Percentiles rank a stretch among this genome's conserved stretches.
phyloP scores from a whole-genome alignment of 805 yeast species.

The Zygoascus flipseniorum region DNA sequence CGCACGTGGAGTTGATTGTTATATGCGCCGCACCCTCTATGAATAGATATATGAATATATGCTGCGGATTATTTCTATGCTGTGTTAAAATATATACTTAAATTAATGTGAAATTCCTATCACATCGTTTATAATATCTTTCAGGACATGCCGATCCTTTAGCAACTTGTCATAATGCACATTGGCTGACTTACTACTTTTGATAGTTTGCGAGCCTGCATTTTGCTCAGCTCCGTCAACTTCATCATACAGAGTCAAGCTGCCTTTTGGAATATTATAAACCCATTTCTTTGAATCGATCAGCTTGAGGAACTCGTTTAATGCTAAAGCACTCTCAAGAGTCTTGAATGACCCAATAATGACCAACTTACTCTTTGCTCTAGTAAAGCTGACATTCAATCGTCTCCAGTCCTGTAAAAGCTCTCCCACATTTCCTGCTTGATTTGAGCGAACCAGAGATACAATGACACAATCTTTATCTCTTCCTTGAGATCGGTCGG shows the following conservation, averaged over 20 bases:
- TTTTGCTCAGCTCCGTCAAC: not conserved
- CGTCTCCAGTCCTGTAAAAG: constrained; percentile 83
- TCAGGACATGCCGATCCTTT: constrained; percentile 1
- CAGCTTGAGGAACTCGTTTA: constrained; percentile 52
- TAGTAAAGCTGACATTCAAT: constrained; percentile 86
- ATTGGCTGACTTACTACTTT: not conserved
- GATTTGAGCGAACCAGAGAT: constrained; percentile 80
- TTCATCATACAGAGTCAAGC: constrained; percentile 9
- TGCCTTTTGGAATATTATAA: constrained; percentile 40
- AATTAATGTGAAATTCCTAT: not conserved
- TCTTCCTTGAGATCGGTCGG: constrained; percentile 93
- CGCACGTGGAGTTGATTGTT: not conserved
- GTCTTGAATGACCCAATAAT: constrained; percentile 74
- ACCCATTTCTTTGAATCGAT: constrained; percentile 56
- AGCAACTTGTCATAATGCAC: not conserved
- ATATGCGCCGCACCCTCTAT: not conserved
- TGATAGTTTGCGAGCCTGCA: too few species aligned
- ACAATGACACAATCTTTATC: constrained; percentile 89
- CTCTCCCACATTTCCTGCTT: constrained; percentile 58
- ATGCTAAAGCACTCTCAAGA: constrained; percentile 41
- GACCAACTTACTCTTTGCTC: constrained; percentile 78
- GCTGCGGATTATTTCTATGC: not conserved
- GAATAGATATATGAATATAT: not conserved
- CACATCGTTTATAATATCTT: constrained; percentile 6
- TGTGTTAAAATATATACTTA: not conserved